Conservation (phyloP, 129 eudicot genomes). For the Arctium lappa region DNA sequence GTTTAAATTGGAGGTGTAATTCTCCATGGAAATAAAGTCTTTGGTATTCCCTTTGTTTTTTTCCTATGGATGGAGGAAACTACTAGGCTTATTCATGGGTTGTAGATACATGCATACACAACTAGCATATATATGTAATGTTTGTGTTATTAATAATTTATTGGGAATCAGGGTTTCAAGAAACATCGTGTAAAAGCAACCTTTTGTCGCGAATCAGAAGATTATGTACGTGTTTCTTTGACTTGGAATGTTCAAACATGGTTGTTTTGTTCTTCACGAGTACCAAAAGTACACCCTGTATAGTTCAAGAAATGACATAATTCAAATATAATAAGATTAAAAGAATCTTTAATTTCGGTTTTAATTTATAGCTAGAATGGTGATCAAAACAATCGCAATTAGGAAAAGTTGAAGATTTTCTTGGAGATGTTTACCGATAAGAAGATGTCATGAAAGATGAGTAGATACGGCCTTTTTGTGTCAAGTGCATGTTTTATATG, state of each 20-base stretch:
- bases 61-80: constrained; percentile 30
- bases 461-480: no score
- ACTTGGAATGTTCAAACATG: constrained; percentile 6
- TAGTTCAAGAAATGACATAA: neutral
- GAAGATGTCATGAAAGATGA: neutral
- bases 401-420: neutral
- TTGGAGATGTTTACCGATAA: neutral
- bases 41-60: neutral
- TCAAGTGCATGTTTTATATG: no score
- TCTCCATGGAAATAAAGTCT: constrained; percentile 29
- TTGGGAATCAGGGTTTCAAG: neutral
- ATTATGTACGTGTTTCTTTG: neutral
- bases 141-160: constrained; percentile 1
- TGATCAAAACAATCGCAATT: neutral
- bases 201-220: constrained; percentile 12
- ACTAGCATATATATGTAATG: neutral
- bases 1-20: constrained; percentile 15
- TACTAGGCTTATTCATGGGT: constrained; percentile 23
- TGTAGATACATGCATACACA: constrained; percentile 1
- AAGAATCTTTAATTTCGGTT: neutral
- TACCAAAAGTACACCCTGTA: constrained; percentile 17
- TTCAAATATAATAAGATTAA: neutral
- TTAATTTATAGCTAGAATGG: neutral
- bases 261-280: constrained; percentile 3
- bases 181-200: constrained; percentile 25